Evolutionary conservation across 176 grass and related monocot species (phyloP).

Genomic region (Aegilops sharonensis): DNA sequence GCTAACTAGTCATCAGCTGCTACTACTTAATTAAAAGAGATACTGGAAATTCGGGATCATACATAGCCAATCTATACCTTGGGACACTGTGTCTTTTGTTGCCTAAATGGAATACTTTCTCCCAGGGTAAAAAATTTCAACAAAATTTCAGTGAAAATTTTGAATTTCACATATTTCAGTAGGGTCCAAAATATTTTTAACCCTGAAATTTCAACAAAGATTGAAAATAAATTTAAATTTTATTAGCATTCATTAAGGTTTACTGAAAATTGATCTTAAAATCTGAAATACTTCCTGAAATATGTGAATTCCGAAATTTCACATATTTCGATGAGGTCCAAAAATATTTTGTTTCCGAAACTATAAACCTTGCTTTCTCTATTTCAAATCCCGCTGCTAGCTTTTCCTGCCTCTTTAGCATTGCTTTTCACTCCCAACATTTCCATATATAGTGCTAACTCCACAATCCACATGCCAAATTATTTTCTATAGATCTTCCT

Average conservation of each 20-base stretch:
- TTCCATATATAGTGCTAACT: conserved; percentile 10
- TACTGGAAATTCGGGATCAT: neutral
- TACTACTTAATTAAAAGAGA: neutral
- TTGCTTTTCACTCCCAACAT: conserved; percentile 26
- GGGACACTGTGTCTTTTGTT: neutral
- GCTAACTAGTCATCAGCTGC: neutral
- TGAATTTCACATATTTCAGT: no score
- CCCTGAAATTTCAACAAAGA: no score
- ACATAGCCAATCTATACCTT: neutral
- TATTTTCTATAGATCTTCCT: conserved; percentile 24
- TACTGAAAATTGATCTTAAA: neutral
- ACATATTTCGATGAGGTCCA: no score
- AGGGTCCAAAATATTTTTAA: no score
- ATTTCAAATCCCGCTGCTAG: neutral
- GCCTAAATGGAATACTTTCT: neutral
- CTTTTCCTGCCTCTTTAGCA: conserved; percentile 5
- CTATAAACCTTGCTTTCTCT: no score
- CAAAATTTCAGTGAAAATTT: no score
- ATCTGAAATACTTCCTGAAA: no score
- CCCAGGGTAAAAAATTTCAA: no score
- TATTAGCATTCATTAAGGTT: no score
- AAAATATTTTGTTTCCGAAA: no score
- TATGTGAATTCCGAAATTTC: no score
- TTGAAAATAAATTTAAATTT: no score
- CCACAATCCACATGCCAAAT: conserved; percentile 13